Percentiles rank a stretch among this genome's conserved stretches.
Conservation (phyloP, 495 filamentous ascomycete genomes). For the Cercophora scortea region DNA sequence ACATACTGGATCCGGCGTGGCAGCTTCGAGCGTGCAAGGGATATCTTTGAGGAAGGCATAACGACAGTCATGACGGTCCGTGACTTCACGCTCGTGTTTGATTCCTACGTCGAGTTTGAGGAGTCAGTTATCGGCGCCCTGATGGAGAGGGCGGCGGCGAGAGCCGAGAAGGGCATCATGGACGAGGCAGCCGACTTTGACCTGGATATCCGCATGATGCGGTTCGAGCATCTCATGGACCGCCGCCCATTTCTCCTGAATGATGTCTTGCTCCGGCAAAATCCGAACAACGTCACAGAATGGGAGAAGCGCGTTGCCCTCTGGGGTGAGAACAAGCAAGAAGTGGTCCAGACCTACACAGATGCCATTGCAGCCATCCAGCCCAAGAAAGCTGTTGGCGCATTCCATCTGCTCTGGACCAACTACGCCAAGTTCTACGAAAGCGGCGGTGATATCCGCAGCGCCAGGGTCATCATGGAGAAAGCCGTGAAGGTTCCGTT, state of each 20-base stretch:
- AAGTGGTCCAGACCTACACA: conserved; percentile 92
- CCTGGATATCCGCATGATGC: conserved; percentile 93
- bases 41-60: conserved; percentile 94
- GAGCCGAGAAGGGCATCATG: conserved; percentile 71
- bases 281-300: conserved; percentile 92
- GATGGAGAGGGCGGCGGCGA: conserved; percentile 78
- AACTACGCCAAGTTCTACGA: conserved; percentile 99
- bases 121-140: conserved; percentile 87
- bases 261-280: conserved; percentile 90
- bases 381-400: conserved; percentile 90
- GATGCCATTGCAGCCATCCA: conserved; percentile 87
- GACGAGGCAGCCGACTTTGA: conserved; percentile 91
- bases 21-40: conserved; percentile 80
- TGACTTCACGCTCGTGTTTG: conserved; percentile 94
- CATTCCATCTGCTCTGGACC: conserved; percentile 91
- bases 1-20: conserved; percentile 95
- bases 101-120: conserved; percentile 94
- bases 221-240: conserved; percentile 98
- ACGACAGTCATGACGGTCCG: conserved; percentile 99
- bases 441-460: conserved; percentile 74
- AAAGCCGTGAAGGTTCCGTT: conserved; percentile 97
- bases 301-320: conserved; percentile 95
- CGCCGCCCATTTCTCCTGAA: conserved; percentile 93
- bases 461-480: conserved; percentile 86
- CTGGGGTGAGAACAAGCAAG: conserved; percentile 88